Evolutionary conservation across 345 rosid species (phyloP), one percentile per base, ranked within the genome.

Genomic region (Gossypium herbaceum): DNA sequence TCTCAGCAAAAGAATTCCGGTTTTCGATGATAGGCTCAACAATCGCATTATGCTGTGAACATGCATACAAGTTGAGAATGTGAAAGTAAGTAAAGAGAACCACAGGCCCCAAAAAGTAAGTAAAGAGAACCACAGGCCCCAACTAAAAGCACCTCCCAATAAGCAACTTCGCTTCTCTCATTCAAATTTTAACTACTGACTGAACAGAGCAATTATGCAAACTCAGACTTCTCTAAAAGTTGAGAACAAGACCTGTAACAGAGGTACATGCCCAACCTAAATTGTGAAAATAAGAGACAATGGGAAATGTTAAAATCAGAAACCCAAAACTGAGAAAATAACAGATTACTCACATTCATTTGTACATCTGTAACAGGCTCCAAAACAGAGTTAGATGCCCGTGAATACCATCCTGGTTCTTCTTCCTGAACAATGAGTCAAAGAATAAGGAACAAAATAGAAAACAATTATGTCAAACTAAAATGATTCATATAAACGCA

Each of bases 381-480:
- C 15, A 76, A 78, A 62, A 85, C 85, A 82, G 61, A 84, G 79
- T 88, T 86, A 71, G 98, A 93, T 79, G 89, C 97, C 78, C 97
- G 88, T 41, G 95, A 92, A 82, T 90, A 96, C 99, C 99, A 96
- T 74, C 95, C 84, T 15, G 98, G 97, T 83, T 96, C 94, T 84
- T 96, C 98, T 89, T 96, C 99, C 99, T 96, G 76, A 45, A 29
- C 73, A 56, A 34, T 34, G 54, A 65, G 24, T 22, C 7, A 78
- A 61, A 54, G 29, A 29, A 77, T 15, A 67, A 76, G 34, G 72
- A 50, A 56, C 8, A n/a, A 12, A 45, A 34, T 52, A 34, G 45
- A 61, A 24, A 71, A 48, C 24, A 39, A 63, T 60, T 45, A 77
- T 5, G 41, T 76, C 15, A 43, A 19, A 43, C 12, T 19, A 10